These are phyloP conservation scores for Neurospora sp. DNA, from an alignment of 495 filamentous ascomycete genomes.

Conservation along the genomic window DNA sequence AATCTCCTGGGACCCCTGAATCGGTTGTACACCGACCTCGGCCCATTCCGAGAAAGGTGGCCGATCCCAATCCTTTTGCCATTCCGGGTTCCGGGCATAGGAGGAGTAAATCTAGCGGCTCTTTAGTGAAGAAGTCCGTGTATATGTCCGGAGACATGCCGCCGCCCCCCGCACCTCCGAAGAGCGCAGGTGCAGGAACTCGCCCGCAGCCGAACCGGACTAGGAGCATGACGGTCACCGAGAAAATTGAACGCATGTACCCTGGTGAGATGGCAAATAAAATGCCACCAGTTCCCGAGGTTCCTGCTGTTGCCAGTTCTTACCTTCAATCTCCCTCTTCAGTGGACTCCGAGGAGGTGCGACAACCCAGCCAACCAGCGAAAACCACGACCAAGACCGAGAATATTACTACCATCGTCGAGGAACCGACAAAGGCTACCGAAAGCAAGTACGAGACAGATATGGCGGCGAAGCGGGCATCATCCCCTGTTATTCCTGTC, in stretches of 20 bases:
- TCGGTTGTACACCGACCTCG: conserved; percentile 43
- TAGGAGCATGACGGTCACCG: conserved; percentile 45
- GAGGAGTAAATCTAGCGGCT: conserved; percentile 36
- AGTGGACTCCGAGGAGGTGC: conserved; percentile 4
- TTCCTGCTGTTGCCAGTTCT: conserved; percentile 27
- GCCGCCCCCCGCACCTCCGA: conserved; percentile 36
- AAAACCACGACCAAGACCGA: conserved; percentile 25
- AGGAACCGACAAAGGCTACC: conserved; percentile 5
- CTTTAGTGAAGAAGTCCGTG: conserved; percentile 33
- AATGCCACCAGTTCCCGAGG: conserved; percentile 29
- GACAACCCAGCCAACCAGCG: conserved; percentile 22
- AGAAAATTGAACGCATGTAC: conserved; percentile 42
- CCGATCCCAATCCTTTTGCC: conserved; percentile 25
- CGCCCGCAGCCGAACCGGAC: conserved; percentile 34
- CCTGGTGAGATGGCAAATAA: conserved; percentile 8
- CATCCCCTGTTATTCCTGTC: conserved; percentile 25
- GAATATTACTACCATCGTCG: conserved; percentile 31
- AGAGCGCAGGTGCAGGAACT: conserved; percentile 18
- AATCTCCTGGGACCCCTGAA: conserved; percentile 13
- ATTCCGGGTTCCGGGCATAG: conserved; percentile 22
- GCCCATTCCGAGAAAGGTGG: conserved; percentile 38
- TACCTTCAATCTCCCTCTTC: conserved; percentile 15
- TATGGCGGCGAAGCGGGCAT: conserved; percentile 25
- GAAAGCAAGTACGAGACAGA: conserved; percentile 6
- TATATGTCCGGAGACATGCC: conserved; percentile 20